Percentiles rank a stretch among this genome's conserved stretches.
Conservation (phyloP, 805 yeast species). For the Lipomyces kockii region DNA sequence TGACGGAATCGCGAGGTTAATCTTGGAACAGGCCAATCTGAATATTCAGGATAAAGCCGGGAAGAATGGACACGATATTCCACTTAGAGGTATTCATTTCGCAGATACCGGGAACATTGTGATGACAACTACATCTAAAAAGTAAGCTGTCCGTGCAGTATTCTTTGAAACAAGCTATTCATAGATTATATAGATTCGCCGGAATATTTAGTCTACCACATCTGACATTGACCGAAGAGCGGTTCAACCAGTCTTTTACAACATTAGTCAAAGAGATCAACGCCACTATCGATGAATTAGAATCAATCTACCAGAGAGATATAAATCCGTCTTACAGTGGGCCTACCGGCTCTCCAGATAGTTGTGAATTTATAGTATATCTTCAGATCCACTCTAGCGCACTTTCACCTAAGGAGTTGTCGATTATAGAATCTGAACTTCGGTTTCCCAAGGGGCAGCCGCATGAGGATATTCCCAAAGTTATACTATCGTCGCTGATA, state of each 20-base stretch:
- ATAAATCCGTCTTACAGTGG: conserved; percentile 39
- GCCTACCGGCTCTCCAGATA: conserved; percentile 43
- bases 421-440: conserved; percentile 73
- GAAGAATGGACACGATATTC: conserved; percentile 37
- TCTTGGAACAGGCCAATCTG: conserved; percentile 19
- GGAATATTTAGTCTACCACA: conserved; percentile 45
- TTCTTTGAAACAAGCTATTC: not conserved
- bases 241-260: conserved; percentile 63
- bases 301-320: conserved; percentile 46
- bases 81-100: conserved; percentile 46
- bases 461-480: conserved; percentile 58
- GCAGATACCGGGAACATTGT: conserved; percentile 44
- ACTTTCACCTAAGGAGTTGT: conserved; percentile 57
- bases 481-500: conserved; percentile 62
- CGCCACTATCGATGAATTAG: conserved; percentile 51
- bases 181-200: conserved; percentile 23
- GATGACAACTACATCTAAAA: conserved; percentile 42
- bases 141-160: conserved; percentile 36
- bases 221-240: conserved; percentile 62
- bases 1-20: not conserved
- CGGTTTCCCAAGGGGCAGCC: conserved; percentile 80
- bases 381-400: conserved; percentile 71
- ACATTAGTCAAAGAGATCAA: conserved; percentile 61
- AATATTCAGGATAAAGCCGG: conserved; percentile 35
- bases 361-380: conserved; percentile 73